These are phyloP conservation scores for Prunus mira DNA, from an alignment of 306 rosid species.

Conservation along the genomic window DNA sequence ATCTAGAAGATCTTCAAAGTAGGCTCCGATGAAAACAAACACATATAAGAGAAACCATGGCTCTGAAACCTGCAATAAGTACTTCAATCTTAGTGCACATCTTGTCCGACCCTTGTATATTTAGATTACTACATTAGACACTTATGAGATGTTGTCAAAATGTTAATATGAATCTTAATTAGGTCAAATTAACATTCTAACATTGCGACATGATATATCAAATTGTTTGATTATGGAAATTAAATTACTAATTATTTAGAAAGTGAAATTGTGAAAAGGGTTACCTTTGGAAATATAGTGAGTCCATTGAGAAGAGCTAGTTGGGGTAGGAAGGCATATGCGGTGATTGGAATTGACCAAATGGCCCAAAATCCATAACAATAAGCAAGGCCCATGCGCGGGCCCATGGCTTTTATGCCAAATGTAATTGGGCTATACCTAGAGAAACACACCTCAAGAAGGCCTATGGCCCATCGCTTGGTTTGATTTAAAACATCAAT, in stretches of 20 bases:
- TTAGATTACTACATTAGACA: neutral
- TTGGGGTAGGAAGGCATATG: slow-evolving; percentile 41
- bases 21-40: slow-evolving; percentile 38
- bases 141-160: neutral
- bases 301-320: slow-evolving; percentile 37
- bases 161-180: neutral
- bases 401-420: slow-evolving; percentile 20
- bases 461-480: slow-evolving; percentile 37
- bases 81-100: neutral
- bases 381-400: slow-evolving; percentile 33
- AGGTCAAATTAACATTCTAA: too few relatives aligned
- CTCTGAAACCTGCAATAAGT: slow-evolving; percentile 22
- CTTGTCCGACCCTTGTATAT: neutral
- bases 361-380: slow-evolving; percentile 20
- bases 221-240: too few relatives aligned
- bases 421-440: slow-evolving; percentile 26
- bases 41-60: slow-evolving; percentile 32
- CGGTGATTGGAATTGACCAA: slow-evolving; percentile 28
- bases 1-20: slow-evolving; percentile 30
- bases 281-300: slow-evolving; percentile 39
- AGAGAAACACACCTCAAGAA: slow-evolving; percentile 24
- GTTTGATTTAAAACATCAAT: slow-evolving; percentile 28
- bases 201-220: too few relatives aligned
- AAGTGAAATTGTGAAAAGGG: neutral
- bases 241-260: too few relatives aligned